These are phyloP conservation scores for Talaromyces sp. DNA, from an alignment of 2,329 filamentous ascomycete species.

Conservation along the genomic window DNA sequence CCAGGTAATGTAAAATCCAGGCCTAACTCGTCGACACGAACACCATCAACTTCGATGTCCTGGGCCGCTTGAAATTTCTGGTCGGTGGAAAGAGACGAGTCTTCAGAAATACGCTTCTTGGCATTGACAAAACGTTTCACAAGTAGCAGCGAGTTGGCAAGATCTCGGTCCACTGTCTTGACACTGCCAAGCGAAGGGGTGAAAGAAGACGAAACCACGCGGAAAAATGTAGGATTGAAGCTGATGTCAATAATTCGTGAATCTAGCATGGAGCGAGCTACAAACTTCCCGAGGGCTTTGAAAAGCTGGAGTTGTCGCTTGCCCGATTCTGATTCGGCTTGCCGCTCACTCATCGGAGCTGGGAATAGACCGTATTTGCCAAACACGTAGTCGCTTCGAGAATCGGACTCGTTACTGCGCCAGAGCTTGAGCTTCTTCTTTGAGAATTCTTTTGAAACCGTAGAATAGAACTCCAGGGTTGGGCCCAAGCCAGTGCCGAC, in stretches of 20 bases:
- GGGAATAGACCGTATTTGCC: constrained; percentile 84
- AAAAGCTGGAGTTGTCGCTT: constrained; percentile 84
- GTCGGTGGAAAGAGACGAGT: constrained; percentile 57
- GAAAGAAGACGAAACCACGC: constrained; percentile 66
- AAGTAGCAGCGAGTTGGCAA: constrained; percentile 78
- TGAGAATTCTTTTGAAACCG: constrained; percentile 92
- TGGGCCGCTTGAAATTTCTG: constrained; percentile 68
- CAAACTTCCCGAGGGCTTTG: constrained; percentile 92
- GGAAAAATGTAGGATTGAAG: constrained; percentile 97
- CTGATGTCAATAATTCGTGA: constrained; percentile 96
- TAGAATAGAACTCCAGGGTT: constrained; percentile 96
- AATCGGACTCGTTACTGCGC: constrained; percentile 76
- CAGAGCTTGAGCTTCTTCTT: constrained; percentile 97
- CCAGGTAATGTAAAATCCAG: constrained; percentile 94
- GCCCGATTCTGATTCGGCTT: constrained; percentile 69
- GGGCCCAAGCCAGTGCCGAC: constrained; percentile 94
- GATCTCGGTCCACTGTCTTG: constrained; percentile 77
- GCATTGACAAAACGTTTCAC: constrained; percentile 80
- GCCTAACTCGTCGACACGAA: constrained; percentile 76
- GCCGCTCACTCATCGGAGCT: constrained; percentile 76
- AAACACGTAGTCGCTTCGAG: constrained; percentile 75
- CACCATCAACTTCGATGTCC: constrained; percentile 68
- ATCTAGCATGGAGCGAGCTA: constrained; percentile 96
- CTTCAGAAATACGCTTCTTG: constrained; percentile 76
- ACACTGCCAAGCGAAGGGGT: constrained; percentile 83